Evolutionary conservation across 441 rosid genomes (phyloP).

Genomic region (Brassica hybrid): DNA sequence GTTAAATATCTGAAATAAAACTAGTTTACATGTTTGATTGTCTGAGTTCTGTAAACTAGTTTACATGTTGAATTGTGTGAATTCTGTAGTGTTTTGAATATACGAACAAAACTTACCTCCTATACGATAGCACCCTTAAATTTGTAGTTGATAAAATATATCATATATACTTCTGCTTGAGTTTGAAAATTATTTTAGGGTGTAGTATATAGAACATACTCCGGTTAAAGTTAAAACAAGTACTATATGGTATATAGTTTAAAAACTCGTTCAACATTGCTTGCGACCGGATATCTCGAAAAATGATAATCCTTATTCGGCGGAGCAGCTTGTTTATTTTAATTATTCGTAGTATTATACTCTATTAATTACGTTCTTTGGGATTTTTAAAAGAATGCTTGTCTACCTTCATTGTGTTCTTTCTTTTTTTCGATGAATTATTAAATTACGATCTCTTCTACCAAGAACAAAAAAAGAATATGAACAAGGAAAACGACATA

Average conservation of each 20-base stretch:
- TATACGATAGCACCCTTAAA: no score
- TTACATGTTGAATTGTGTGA: no score
- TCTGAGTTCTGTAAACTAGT: background rate
- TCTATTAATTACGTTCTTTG: background rate
- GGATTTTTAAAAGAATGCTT: constrained; percentile 41
- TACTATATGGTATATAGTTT: no score
- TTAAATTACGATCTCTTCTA: constrained; percentile 27
- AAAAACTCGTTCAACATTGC: background rate
- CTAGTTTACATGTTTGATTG: background rate
- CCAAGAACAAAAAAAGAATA: constrained; percentile 36
- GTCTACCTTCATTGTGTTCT: constrained; percentile 24
- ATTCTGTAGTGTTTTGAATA: no score
- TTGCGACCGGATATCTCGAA: constrained; percentile 36
- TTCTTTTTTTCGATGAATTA: constrained; percentile 20
- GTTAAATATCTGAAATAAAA: background rate
- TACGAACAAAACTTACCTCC: no score
- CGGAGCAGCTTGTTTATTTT: constrained; percentile 15
- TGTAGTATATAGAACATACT: background rate
- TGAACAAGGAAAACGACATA: constrained; percentile 39
- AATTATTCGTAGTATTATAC: background rate
- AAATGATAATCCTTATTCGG: constrained; percentile 24
- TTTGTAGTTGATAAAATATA: no score
- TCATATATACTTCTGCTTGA: no score
- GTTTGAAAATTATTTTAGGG: background rate
- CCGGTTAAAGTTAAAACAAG: background rate